Evolutionary conservation across 495 filamentous ascomycete genomes (phyloP), one percentile per base, ranked within the genome.

Genomic region (Pseudomonodictys pantanalensis): DNA sequence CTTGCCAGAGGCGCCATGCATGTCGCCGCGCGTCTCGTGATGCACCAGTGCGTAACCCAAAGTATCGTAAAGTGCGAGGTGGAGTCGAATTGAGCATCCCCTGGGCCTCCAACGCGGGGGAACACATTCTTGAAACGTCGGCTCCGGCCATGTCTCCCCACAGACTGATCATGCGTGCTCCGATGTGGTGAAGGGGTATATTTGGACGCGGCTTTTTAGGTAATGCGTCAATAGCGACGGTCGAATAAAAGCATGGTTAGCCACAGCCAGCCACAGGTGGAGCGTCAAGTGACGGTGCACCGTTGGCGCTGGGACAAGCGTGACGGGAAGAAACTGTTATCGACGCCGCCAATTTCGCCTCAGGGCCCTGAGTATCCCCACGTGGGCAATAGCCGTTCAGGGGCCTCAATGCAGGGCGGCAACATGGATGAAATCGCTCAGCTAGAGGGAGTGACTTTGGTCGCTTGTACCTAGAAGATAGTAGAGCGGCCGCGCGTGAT

Each of bases 291-390:
- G 60, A 48, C 44, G 42, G 54, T 32, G 28, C 25, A n/a, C 38
- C 26, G n/a, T 9, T 2, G n/a, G 45, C 18, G 8, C 30, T 18
- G 17, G 30, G 22, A 22, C 15, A 23, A 32, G 43, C 44, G 49
- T 65, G 61, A 65, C 62, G 24, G 38, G 49, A 11, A 59, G 50
- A 65, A 56, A 54, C 32, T 51, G 50, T 33, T 20, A 22, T 58
- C 35, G 25, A 46, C 60, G 54, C 52, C 60, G 33, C 30, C 61
- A 60, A 65, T 65, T 60, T 54, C 62, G 56, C 50, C 42, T 52
- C 52, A 52, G 47, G 45, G 32, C 33, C 38, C 39, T 4, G 30
- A 41, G 32, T 56, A 41, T n/a, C 12, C 62, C 62, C 62, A 50
- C 62, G 62, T 56, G 62, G 62, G 45, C 55, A 7, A 30, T 26